Percentiles rank a stretch among this genome's conserved stretches.
These are phyloP conservation scores for Talaromyces stipitatus DNA, from an alignment of 495 filamentous ascomycete genomes.

Conservation along the genomic window DNA sequence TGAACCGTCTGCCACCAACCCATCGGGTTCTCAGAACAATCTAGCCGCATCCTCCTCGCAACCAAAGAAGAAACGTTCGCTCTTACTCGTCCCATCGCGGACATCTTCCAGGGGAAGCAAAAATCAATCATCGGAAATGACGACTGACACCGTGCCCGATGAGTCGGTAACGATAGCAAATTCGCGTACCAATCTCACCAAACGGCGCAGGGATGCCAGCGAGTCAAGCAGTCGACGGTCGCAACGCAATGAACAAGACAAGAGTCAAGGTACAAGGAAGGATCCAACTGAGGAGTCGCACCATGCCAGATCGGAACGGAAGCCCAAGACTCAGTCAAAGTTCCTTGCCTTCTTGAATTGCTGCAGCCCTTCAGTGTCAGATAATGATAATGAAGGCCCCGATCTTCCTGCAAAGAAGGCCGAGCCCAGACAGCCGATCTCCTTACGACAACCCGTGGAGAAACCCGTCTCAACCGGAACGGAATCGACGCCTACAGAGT, in stretches of 20 bases:
- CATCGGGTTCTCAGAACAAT: not conserved
- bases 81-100: conserved; percentile 57
- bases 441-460: conserved; percentile 46
- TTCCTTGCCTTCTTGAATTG: conserved; percentile 73
- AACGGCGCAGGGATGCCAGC: conserved; percentile 60
- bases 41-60: conserved; percentile 9
- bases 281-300: conserved; percentile 18
- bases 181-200: conserved; percentile 66
- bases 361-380: conserved; percentile 62
- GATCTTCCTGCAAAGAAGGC: conserved; percentile 61
- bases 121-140: conserved; percentile 54
- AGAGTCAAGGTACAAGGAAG: conserved; percentile 30
- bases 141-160: conserved; percentile 57
- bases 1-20: conserved; percentile 17
- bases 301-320: conserved; percentile 52
- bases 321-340: conserved; percentile 36
- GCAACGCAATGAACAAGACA: conserved; percentile 34
- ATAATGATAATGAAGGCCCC: conserved; percentile 56
- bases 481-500: conserved; percentile 48
- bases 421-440: conserved; percentile 43
- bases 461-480: conserved; percentile 41
- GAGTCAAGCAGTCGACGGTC: conserved; percentile 55
- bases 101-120: conserved; percentile 58
- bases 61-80: conserved; percentile 50
- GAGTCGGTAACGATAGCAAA: conserved; percentile 49